Evolutionary conservation across 2,329 filamentous ascomycete species (phyloP).

Genomic region (Curvularia eragrostidis): DNA sequence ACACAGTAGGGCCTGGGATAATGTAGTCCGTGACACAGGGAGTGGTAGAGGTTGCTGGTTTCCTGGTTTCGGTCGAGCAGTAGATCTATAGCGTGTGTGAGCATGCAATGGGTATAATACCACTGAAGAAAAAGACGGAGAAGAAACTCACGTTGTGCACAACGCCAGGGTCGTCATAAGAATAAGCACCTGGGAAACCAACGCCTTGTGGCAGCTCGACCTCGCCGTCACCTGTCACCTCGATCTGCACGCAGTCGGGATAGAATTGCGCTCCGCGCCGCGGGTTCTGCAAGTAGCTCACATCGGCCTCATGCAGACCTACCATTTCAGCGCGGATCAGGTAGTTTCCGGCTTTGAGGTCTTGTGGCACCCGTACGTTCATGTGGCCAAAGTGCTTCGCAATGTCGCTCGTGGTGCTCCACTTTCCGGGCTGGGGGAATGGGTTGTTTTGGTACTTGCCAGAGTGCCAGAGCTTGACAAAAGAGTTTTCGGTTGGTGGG

Average conservation of each 20-base stretch:
- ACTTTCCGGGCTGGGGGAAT: conserved; percentile 46
- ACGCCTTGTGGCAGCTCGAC: conserved; percentile 49
- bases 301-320: conserved; percentile 51
- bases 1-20: conserved; percentile 52
- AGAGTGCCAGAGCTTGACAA: conserved; percentile 52
- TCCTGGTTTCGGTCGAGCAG: conserved; percentile 46
- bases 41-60: conserved; percentile 29
- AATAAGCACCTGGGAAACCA: conserved; percentile 54
- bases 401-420: conserved; percentile 40
- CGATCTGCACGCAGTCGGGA: conserved; percentile 52
- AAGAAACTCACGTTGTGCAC: conserved; percentile 43
- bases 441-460: conserved; percentile 44
- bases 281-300: conserved; percentile 37
- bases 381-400: conserved; percentile 33
- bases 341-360: conserved; percentile 50
- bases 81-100: conserved; percentile 31
- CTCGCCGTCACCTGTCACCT: conserved; percentile 43
- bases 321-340: conserved; percentile 54
- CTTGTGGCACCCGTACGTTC: conserved; percentile 44
- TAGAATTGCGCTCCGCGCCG: conserved; percentile 51
- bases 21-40: conserved; percentile 45
- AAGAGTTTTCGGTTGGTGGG: conserved; percentile 47
- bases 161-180: conserved; percentile 45
- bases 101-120: neutral
- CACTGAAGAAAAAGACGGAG: neutral